Evolutionary conservation across 2,329 filamentous ascomycete species (phyloP).

Genomic region (Xylaria digitata): DNA sequence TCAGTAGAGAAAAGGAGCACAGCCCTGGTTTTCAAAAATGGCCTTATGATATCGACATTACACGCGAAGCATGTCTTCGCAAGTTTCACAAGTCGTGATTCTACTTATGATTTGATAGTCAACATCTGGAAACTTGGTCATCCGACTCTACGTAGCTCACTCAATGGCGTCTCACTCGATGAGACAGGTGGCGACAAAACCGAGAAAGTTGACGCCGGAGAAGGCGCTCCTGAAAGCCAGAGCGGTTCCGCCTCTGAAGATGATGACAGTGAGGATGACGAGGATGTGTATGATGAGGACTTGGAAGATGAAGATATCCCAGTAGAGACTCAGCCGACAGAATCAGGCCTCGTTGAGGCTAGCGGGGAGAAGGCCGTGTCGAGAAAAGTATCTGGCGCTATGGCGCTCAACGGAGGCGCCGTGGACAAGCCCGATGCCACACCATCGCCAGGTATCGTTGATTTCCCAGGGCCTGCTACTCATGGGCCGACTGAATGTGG

Average conservation of each 20-base stretch:
- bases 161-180: conserved; percentile 87
- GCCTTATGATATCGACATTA: conserved; percentile 93
- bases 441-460: conserved; percentile 59
- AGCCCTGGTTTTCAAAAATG: conserved; percentile 95
- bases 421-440: conserved; percentile 64
- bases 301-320: conserved; percentile 75
- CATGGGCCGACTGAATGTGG: conserved; percentile 89
- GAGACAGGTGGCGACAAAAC: conserved; percentile 90
- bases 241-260: conserved; percentile 70
- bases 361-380: conserved; percentile 71
- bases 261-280: conserved; percentile 74
- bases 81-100: conserved; percentile 92
- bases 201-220: conserved; percentile 76
- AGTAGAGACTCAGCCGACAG: conserved; percentile 53
- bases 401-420: conserved; percentile 57
- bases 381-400: conserved; percentile 77
- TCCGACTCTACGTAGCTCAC: conserved; percentile 87
- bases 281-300: conserved; percentile 82
- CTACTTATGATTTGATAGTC: conserved; percentile 95
- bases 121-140: conserved; percentile 99
- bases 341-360: conserved; percentile 60
- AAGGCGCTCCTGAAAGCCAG: conserved; percentile 57
- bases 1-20: conserved; percentile 97
- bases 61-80: conserved; percentile 97
- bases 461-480: conserved; percentile 86